A percentile compares a stretch with the other conserved stretches of the same genome.
Evolutionary conservation across 352 stramenopile genomes (phyloP).

Genomic region (Pythium sp.): DNA sequence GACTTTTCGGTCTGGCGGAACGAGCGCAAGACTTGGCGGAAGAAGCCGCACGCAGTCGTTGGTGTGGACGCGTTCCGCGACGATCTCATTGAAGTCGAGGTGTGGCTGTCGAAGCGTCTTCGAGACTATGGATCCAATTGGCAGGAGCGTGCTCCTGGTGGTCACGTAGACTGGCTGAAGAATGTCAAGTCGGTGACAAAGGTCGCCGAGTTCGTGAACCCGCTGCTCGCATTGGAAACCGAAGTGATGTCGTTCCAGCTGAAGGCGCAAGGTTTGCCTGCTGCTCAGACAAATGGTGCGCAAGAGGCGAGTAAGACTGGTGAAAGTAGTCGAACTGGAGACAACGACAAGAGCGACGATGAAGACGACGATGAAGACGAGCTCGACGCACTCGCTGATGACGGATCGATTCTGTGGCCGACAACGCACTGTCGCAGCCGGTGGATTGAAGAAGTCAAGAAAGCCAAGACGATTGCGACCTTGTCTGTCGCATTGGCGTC

Average conservation of each 20-base stretch:
- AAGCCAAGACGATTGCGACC: conserved; percentile 44
- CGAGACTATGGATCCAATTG: conserved; percentile 60
- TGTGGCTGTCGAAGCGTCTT: conserved; percentile 63
- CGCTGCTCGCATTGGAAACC: conserved; percentile 59
- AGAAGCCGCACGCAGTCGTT: conserved; percentile 35
- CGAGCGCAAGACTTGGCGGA: conserved; percentile 45
- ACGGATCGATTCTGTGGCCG: conserved; percentile 66
- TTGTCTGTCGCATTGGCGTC: conserved; percentile 57
- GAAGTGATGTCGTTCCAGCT: conserved; percentile 59
- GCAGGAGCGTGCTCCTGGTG: conserved; percentile 40
- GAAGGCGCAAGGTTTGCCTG: conserved; percentile 22
- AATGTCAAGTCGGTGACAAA: conserved; percentile 33
- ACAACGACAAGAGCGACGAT: conserved; percentile 63
- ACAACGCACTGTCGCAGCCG: conserved; percentile 64
- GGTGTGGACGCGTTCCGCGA: conserved; percentile 51
- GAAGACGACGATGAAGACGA: conserved; percentile 82
- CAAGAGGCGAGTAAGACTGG: conserved; percentile 1
- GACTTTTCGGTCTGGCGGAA: conserved; percentile 68
- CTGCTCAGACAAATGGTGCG: neutral
- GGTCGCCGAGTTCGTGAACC: conserved; percentile 34
- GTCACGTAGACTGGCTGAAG: conserved; percentile 47
- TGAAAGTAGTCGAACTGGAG: conserved; percentile 5
- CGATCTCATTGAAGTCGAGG: conserved; percentile 54
- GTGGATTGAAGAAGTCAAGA: conserved; percentile 66
- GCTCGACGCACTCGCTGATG: conserved; percentile 53